A percentile compares a stretch with the other conserved stretches of the same genome.
phyloP scores from a whole-genome alignment of 2,329 filamentous ascomycete species.

The Lasiodiplodia hormozganensis region DNA sequence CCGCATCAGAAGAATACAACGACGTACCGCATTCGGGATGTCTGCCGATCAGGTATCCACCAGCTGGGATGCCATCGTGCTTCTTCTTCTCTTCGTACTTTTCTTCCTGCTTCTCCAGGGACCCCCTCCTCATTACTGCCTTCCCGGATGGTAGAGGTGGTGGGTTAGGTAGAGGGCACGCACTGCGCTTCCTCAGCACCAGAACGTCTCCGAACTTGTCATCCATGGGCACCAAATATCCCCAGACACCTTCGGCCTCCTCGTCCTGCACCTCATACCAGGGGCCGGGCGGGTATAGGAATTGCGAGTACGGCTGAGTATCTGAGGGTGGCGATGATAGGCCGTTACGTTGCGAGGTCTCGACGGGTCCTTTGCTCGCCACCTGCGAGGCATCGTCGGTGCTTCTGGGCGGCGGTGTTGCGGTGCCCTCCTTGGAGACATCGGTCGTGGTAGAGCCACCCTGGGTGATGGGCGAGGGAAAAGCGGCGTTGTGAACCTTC shows the following conservation, averaged over 20 bases:
- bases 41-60: conserved; percentile 89
- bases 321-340: conserved; percentile 74
- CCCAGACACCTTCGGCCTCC: conserved; percentile 87
- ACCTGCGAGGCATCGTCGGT: conserved; percentile 47
- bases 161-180: conserved; percentile 67
- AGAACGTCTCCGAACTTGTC: conserved; percentile 71
- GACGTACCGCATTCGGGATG: conserved; percentile 90
- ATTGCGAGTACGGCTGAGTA: conserved; percentile 83
- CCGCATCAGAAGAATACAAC: not conserved
- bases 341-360: conserved; percentile 41
- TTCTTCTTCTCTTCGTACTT: conserved; percentile 64
- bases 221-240: conserved; percentile 86
- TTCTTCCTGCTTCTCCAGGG: conserved; percentile 68
- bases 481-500: conserved; percentile 54
- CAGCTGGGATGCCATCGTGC: conserved; percentile 65
- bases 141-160: conserved; percentile 46
- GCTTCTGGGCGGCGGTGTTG: conserved; percentile 64
- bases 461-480: conserved; percentile 83
- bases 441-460: conserved; percentile 68
- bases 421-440: conserved; percentile 70
- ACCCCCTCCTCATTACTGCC: conserved; percentile 56
- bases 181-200: conserved; percentile 76
- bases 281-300: conserved; percentile 73
- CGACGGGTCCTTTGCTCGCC: conserved; percentile 29
- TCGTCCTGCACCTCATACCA: conserved; percentile 88